Percentiles rank a stretch among this genome's conserved stretches.
phyloP scores from a whole-genome alignment of 169 alveolate genomes.

The Plasmodium coatneyi region DNA sequence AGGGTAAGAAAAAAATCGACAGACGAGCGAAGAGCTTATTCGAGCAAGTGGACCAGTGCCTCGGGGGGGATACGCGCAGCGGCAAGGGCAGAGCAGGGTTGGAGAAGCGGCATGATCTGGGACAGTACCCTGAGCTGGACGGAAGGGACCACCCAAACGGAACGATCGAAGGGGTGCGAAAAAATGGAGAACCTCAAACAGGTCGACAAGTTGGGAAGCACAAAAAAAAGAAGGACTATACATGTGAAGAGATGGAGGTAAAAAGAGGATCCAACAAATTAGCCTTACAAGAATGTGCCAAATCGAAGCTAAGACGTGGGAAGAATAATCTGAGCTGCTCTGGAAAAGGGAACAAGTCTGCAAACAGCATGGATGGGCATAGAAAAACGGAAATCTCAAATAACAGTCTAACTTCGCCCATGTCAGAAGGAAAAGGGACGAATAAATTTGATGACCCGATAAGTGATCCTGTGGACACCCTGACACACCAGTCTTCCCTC shows the following conservation, averaged over 20 bases:
- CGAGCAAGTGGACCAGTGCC: constrained; percentile 13
- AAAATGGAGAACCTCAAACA: background rate
- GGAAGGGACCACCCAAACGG: background rate
- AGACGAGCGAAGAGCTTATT: constrained; percentile 10
- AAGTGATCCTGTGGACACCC: background rate
- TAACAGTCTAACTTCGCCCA: background rate
- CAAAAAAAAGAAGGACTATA: background rate
- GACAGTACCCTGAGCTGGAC: background rate
- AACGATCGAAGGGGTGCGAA: background rate
- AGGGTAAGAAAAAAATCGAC: background rate
- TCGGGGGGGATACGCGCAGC: background rate
- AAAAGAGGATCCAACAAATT: background rate
- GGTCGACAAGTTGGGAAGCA: background rate
- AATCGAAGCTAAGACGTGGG: background rate
- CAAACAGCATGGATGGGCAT: background rate
- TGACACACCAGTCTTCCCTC: background rate
- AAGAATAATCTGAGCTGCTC: background rate
- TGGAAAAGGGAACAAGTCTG: background rate
- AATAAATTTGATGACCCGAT: background rate
- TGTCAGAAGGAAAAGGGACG: background rate
- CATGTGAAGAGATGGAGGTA: background rate
- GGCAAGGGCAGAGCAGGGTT: background rate
- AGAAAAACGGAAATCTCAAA: background rate
- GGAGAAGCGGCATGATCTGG: background rate
- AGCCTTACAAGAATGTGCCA: background rate